These are phyloP conservation scores for Trametes sanguinea DNA, from an alignment of 768 basidiomycete genomes.

Conservation along the genomic window DNA sequence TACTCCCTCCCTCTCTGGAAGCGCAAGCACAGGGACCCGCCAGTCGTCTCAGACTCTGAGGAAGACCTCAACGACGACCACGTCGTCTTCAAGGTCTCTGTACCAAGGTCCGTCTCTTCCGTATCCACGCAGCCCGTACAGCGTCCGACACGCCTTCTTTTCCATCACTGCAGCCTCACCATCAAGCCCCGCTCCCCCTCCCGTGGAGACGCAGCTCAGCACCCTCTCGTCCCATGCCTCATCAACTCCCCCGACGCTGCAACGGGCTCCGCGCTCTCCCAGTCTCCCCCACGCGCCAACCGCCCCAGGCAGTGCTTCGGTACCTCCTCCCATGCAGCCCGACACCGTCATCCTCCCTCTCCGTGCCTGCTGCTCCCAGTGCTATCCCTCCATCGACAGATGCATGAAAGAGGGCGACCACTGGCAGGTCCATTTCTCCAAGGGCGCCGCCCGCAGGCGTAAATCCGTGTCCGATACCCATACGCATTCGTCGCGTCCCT, in stretches of 20 bases:
- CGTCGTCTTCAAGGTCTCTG: conserved; percentile 59
- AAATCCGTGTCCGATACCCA: conserved; percentile 33
- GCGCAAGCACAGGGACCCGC: conserved; percentile 35
- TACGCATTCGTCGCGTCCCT: conserved; percentile 13
- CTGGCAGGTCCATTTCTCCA: conserved; percentile 66
- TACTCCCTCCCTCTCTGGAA: conserved; percentile 73
- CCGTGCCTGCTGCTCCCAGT: conserved; percentile 70
- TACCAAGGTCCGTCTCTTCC: conserved; percentile 53
- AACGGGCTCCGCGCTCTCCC: conserved; percentile 17
- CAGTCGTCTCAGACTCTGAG: conserved; percentile 24
- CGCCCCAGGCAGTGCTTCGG: conserved; percentile 22
- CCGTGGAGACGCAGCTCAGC: conserved; percentile 39
- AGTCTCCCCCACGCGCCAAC: conserved; percentile 11
- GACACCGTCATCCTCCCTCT: conserved; percentile 60
- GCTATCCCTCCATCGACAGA: conserved; percentile 59
- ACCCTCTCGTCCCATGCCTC: conserved; percentile 50
- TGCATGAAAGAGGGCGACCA: conserved; percentile 53
- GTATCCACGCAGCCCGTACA: neutral
- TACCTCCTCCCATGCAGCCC: conserved; percentile 26
- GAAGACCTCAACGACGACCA: conserved; percentile 40
- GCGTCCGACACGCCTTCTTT: neutral
- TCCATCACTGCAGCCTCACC: conserved; percentile 23
- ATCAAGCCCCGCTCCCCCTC: conserved; percentile 37
- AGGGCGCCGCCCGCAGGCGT: conserved; percentile 61
- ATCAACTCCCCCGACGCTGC: conserved; percentile 43